Base-by-base conservation (phyloP, 2,329 filamentous ascomycete species). In the Emmonsiellopsis sp. region DNA sequence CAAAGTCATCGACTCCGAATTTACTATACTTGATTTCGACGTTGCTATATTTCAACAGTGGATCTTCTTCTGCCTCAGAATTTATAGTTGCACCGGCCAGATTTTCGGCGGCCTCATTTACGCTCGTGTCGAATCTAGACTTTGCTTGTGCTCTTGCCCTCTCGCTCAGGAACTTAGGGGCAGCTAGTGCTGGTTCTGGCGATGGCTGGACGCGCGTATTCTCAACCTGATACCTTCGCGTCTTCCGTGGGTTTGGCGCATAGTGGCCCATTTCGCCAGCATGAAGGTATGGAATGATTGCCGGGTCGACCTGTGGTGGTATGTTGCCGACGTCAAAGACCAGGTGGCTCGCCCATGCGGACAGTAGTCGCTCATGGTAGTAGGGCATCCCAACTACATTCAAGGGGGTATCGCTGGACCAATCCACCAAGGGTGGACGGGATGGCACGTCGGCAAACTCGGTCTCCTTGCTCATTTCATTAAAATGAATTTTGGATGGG, bases 11-110 rank as follows among this genome's bases (percentile, higher is more conserved):
- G n/a, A 98, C 90, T 16, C 93, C 93, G 69, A 96, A 98, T 67
- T 90, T 94, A 77, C 92, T 96, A 75, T 97, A 98, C 68, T 96
- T 96, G 73, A 98, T 98, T 69, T 97, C 92, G 9, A 96, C 87
- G 63, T 90, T 91, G 59, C 87, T 85, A 69, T 98, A 98, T 75
- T 93, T 89, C 7, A 87, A 81, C 20, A 92, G 87, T 4, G 93
- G 86, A 54, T 95, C 90, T 41, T 86, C 82, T 58, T 89, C 87
- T 53, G 86, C 81, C 58, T 86, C 85, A 41, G 77, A 78, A 57
- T 87, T 85, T 3, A 92, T 75, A 52, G 86, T 84, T 53, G 82
- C 75, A 38, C 85, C 82, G n/a, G 82, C 80, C 55, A 92, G 69
- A 0, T 82, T 77, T 54, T 86, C 83, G 41, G 79, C 73, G 1